A percentile compares a stretch with the other conserved stretches of the same genome.
These are phyloP conservation scores for Tetrapyrgos nigripes DNA, from an alignment of 1,284 basidiomycete species.

Conservation along the genomic window DNA sequence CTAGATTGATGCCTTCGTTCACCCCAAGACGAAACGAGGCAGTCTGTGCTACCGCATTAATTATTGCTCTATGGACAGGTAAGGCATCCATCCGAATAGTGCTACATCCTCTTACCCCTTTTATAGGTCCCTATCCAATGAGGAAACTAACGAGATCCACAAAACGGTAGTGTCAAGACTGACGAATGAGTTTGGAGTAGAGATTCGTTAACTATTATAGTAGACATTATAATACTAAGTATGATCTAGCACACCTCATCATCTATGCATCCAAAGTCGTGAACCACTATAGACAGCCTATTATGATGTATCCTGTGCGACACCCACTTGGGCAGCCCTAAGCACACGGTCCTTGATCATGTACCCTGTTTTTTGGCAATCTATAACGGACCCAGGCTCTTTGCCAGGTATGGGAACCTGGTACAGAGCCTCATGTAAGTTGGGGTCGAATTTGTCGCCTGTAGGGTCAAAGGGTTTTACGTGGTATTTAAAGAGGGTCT, in stretches of 20 bases:
- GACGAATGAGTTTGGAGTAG: slow-evolving; percentile 71
- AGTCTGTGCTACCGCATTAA: slow-evolving; percentile 93
- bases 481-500: slow-evolving; percentile 92
- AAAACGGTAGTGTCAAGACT: slow-evolving; percentile 58
- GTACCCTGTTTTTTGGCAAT: slow-evolving; percentile 92
- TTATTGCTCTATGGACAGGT: slow-evolving; percentile 98
- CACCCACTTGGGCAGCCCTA: slow-evolving; percentile 96
- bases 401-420: slow-evolving; percentile 92
- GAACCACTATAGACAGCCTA: slow-evolving; percentile 2
- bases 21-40: slow-evolving; percentile 85
- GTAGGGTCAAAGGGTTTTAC: slow-evolving; percentile 92
- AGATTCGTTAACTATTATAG: slow-evolving; percentile 67
- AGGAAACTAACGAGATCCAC: slow-evolving; percentile 88
- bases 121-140: slow-evolving; percentile 84
- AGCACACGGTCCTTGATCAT: slow-evolving; percentile 92
- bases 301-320: slow-evolving; percentile 76
- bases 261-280: too few relatives aligned
- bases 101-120: slow-evolving; percentile 1
- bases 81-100: slow-evolving; percentile 20
- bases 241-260: slow-evolving; percentile 11
- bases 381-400: slow-evolving; percentile 89
- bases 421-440: slow-evolving; percentile 94
- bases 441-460: slow-evolving; percentile 95
- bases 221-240: neutral
- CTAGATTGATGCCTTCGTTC: slow-evolving; percentile 91